Evolutionary conservation across 176 grass and related monocot species (phyloP).

Genomic region (Aegilops umbellulata): DNA sequence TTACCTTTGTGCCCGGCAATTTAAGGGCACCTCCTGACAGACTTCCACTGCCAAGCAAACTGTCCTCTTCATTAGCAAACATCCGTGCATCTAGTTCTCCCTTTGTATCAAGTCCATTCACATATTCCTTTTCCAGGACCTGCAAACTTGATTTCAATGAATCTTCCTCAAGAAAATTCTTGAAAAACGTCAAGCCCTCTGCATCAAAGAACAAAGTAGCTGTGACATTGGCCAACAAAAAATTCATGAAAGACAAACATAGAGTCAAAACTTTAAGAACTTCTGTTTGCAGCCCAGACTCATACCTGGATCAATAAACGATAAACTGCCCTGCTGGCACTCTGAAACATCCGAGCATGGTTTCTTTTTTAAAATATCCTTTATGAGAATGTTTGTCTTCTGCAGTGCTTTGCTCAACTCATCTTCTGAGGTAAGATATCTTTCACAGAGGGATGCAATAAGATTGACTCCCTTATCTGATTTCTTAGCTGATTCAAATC

Average conservation of each 20-base stretch:
- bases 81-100: conserved; percentile 92
- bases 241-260: conserved; percentile 10
- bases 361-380: conserved; percentile 82
- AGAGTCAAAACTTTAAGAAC: background rate
- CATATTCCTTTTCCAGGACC: conserved; percentile 85
- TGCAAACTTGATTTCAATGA: conserved; percentile 70
- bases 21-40: conserved; percentile 83
- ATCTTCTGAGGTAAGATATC: conserved; percentile 85
- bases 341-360: conserved; percentile 48
- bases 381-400: conserved; percentile 70
- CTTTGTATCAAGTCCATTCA: conserved; percentile 62
- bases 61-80: conserved; percentile 89
- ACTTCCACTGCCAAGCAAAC: conserved; percentile 88
- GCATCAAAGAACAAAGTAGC: conserved; percentile 24
- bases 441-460: conserved; percentile 83
- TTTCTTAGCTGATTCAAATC: conserved; percentile 70
- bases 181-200: conserved; percentile 86
- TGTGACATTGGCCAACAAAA: conserved; percentile 13
- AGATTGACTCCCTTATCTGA: conserved; percentile 80
- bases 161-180: conserved; percentile 68
- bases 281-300: background rate
- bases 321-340: conserved; percentile 48
- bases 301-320: conserved; percentile 76
- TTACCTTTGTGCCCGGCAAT: conserved; percentile 81
- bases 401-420: conserved; percentile 77